Conservation (phyloP, 1,284 basidiomycete genomes). For the Naganishia sp. region DNA sequence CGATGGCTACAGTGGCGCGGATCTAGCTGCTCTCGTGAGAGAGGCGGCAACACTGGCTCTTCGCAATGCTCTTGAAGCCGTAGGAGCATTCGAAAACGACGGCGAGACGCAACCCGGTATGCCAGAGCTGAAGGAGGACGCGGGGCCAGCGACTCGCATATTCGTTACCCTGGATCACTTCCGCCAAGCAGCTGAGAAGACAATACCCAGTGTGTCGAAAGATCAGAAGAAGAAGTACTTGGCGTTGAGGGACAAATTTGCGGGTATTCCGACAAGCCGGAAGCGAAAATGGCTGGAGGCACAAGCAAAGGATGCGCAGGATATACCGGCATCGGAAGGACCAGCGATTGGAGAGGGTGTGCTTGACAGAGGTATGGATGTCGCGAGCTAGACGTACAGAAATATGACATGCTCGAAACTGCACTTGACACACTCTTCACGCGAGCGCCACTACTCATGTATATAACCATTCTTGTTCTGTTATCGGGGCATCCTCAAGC, state of each 20-base stretch:
- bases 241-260: constrained; percentile 73
- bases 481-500: no score
- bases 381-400: constrained; percentile 1
- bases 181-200: constrained; percentile 71
- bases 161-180: constrained; percentile 66
- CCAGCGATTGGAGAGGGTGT: not conserved
- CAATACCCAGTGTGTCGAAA: constrained; percentile 79
- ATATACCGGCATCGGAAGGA: not conserved
- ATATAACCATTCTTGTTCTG: not conserved
- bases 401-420: no score
- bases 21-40: constrained; percentile 79
- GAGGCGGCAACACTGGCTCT: constrained; percentile 88
- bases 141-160: constrained; percentile 51
- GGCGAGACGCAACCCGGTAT: constrained; percentile 28
- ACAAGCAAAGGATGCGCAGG: constrained; percentile 33
- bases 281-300: constrained; percentile 44
- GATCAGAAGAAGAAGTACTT: constrained; percentile 82
- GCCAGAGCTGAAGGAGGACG: constrained; percentile 25
- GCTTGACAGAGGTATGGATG: constrained; percentile 18
- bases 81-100: constrained; percentile 62
- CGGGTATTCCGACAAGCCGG: constrained; percentile 61
- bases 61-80: constrained; percentile 65
- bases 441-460: not conserved
- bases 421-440: not conserved
- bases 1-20: constrained; percentile 87